These are phyloP conservation scores for Fusarium redolens DNA, from an alignment of 2,329 filamentous ascomycete species.

Conservation along the genomic window DNA sequence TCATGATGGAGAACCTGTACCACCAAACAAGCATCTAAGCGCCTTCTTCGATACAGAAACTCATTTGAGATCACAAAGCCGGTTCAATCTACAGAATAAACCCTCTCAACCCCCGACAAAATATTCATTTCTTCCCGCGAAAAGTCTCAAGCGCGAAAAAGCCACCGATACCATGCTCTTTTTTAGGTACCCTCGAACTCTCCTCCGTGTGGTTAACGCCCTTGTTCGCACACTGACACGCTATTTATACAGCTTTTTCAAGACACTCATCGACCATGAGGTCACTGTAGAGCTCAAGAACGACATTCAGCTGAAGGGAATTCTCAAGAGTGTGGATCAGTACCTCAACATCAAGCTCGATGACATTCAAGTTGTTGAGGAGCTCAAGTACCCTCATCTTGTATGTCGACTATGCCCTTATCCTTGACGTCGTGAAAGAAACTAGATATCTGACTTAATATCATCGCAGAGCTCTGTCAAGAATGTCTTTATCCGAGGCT, in stretches of 20 bases:
- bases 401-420: slow-evolving; percentile 58
- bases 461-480: slow-evolving; percentile 76
- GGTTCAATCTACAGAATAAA: not conserved
- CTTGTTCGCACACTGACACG: slow-evolving; percentile 7
- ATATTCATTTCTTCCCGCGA: not conserved
- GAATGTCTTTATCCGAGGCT: slow-evolving; percentile 95
- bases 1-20: slow-evolving; percentile 38
- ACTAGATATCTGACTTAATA: not conserved
- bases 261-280: slow-evolving; percentile 96
- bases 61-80: slow-evolving; percentile 1
- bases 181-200: slow-evolving; percentile 53
- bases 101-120: fast-evolving
- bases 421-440: too few relatives aligned
- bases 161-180: slow-evolving; percentile 55
- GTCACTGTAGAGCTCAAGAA: slow-evolving; percentile 99
- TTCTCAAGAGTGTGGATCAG: slow-evolving; percentile 96
- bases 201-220: not conserved
- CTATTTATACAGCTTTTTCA: slow-evolving; percentile 81
- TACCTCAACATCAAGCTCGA: slow-evolving; percentile 99
- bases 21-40: slow-evolving; percentile 30
- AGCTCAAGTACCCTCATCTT: slow-evolving; percentile 94
- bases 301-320: slow-evolving; percentile 96
- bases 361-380: slow-evolving; percentile 91
- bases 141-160: not conserved
- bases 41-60: slow-evolving; percentile 1